Evolutionary conservation across 1,139 yeast genomes (phyloP).

Genomic region (Scheffersomyces segobiensis): DNA sequence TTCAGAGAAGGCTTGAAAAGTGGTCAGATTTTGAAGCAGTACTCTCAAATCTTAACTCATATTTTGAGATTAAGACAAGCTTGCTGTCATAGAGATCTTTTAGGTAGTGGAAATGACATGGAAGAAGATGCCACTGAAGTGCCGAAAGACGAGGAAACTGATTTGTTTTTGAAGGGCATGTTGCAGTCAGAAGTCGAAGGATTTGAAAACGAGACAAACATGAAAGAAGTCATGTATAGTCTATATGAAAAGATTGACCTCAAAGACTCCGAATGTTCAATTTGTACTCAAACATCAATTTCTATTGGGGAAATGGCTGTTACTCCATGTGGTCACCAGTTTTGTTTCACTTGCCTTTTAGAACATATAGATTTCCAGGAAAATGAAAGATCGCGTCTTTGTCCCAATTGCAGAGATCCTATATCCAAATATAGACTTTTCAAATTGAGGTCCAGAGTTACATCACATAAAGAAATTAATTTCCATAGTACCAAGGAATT

Average conservation of each 20-base stretch:
- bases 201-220: conserved; percentile 34
- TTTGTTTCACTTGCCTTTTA: conserved; percentile 71
- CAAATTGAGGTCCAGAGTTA: conserved; percentile 31
- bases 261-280: conserved; percentile 75
- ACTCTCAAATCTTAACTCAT: conserved; percentile 80
- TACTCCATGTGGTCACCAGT: conserved; percentile 81
- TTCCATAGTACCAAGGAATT: conserved; percentile 27
- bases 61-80: conserved; percentile 82
- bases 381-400: conserved; percentile 31
- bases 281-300: conserved; percentile 73
- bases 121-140: conserved; percentile 29
- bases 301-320: conserved; percentile 56
- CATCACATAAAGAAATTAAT: conserved; percentile 31
- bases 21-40: conserved; percentile 74
- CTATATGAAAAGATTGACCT: conserved; percentile 24
- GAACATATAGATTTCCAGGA: conserved; percentile 62
- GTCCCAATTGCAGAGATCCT: conserved; percentile 61
- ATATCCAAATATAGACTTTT: conserved; percentile 47
- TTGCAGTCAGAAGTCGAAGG: conserved; percentile 19
- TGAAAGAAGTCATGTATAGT: conserved; percentile 30
- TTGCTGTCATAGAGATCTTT: conserved; percentile 79
- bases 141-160: conserved; percentile 12
- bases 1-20: conserved; percentile 61
- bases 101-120: conserved; percentile 46
- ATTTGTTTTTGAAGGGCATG: conserved; percentile 7